Conservation (phyloP, 805 yeast genomes). For the Kazachstania psychrophila region DNA sequence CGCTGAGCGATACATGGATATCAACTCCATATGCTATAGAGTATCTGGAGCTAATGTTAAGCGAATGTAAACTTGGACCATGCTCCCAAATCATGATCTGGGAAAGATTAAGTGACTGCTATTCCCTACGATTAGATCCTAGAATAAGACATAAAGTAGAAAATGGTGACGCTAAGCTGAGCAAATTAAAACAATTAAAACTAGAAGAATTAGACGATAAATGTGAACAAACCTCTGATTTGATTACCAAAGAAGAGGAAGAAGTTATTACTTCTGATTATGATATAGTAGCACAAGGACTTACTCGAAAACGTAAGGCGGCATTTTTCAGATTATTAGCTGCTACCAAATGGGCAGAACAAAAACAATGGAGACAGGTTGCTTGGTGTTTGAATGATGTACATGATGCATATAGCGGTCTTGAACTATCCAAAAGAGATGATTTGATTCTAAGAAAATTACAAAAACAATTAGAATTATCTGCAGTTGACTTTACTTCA, state of each 20-base stretch:
- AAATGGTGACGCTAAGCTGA: conserved; percentile 5
- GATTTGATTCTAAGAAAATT: conserved; percentile 17
- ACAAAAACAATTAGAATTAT: conserved; percentile 3
- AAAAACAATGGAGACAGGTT: conserved; percentile 26
- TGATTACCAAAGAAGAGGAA: not conserved
- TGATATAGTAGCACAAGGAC: conserved; percentile 38
- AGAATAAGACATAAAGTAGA: conserved; percentile 27
- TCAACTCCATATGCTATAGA: conserved; percentile 36
- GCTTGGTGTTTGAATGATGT: conserved; percentile 27
- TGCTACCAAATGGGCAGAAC: conserved; percentile 57
- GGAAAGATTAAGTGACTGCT: conserved; percentile 48
- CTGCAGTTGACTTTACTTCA: not conserved
- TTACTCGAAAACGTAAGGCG: conserved; percentile 61
- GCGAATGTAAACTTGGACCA: conserved; percentile 36
- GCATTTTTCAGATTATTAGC: conserved; percentile 71
- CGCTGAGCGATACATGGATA: conserved; percentile 35
- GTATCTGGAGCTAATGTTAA: conserved; percentile 38
- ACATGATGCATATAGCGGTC: conserved; percentile 22
- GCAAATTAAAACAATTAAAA: not conserved
- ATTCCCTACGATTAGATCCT: conserved; percentile 34
- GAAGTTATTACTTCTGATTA: not conserved
- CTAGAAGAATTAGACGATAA: not conserved
- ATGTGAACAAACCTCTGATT: not conserved
- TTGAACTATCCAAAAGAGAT: conserved; percentile 15
- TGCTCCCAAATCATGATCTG: conserved; percentile 42